These are phyloP conservation scores for Pontederia crassipes DNA, from an alignment of 176 grass and related monocot genomes.

Conservation along the genomic window DNA sequence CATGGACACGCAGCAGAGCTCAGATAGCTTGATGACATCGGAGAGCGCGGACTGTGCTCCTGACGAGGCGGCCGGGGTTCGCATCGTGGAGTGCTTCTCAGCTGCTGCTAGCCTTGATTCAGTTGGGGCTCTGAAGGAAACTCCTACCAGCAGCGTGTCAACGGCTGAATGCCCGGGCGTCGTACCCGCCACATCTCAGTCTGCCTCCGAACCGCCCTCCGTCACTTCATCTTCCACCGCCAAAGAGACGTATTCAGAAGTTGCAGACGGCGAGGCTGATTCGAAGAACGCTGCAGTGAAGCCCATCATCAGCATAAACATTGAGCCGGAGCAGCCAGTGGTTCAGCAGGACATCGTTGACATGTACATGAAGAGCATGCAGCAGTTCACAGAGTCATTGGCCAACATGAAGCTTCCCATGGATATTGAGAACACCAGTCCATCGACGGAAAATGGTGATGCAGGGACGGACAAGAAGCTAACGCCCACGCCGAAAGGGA, in stretches of 20 bases:
- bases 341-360: slow-evolving; percentile 73
- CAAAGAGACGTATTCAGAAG: slow-evolving; percentile 44
- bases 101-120: slow-evolving; percentile 30
- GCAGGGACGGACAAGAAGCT: slow-evolving; percentile 20
- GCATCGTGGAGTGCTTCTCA: slow-evolving; percentile 28
- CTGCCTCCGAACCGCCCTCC: slow-evolving; percentile 27
- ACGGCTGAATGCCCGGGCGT: slow-evolving; percentile 27
- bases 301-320: slow-evolving; percentile 40
- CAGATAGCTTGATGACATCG: slow-evolving; percentile 28
- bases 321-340: slow-evolving; percentile 51
- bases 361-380: slow-evolving; percentile 99
- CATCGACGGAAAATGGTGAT: slow-evolving; percentile 25
- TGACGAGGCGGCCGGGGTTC: slow-evolving; percentile 22
- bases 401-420: slow-evolving; percentile 95
- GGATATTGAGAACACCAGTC: slow-evolving; percentile 31
- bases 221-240: slow-evolving; percentile 18
- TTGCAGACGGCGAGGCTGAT: slow-evolving; percentile 55
- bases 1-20: slow-evolving; percentile 41
- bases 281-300: slow-evolving; percentile 31
- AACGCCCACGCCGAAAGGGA: slow-evolving; percentile 38
- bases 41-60: slow-evolving; percentile 28
- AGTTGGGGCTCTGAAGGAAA: slow-evolving; percentile 22
- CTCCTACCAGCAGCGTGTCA: slow-evolving; percentile 53
- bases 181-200: slow-evolving; percentile 16
- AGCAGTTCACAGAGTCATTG: slow-evolving; percentile 84